Evolutionary conservation across 371 early-diverging fungal genomes (phyloP).

Genomic region (Mortierella sp.): DNA sequence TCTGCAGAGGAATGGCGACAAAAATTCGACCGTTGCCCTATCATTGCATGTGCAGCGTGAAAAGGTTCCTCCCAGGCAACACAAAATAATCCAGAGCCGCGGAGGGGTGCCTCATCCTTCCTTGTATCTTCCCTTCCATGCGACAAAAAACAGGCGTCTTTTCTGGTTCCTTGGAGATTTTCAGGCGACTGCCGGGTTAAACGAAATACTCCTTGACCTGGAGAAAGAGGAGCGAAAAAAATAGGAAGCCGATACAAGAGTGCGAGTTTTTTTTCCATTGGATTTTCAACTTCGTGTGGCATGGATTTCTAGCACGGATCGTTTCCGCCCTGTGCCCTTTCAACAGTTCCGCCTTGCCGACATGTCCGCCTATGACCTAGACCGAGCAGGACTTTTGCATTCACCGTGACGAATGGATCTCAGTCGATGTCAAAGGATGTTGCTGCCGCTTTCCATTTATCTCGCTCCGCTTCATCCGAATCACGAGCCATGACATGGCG

Average conservation of each 20-base stretch:
- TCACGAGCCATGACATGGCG: neutral
- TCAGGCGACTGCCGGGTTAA: neutral
- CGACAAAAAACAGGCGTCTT: neutral
- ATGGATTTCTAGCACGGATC: neutral
- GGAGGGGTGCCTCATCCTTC: neutral
- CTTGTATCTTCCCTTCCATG: neutral
- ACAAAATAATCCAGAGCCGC: neutral
- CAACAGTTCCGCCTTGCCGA: neutral
- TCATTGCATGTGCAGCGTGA: constrained; percentile 28
- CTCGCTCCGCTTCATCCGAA: neutral
- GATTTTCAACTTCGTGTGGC: neutral
- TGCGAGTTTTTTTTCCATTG: neutral
- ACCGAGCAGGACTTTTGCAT: neutral
- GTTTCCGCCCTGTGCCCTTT: neutral
- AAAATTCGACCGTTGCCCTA: neutral
- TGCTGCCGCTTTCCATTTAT: neutral
- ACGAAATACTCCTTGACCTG: neutral
- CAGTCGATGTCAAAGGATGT: neutral
- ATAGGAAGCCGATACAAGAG: neutral
- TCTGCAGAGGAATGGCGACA: constrained; percentile 15
- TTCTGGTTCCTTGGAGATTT: neutral
- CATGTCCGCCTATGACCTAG: neutral
- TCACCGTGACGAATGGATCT: neutral
- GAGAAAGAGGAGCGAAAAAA: constrained; percentile 1
- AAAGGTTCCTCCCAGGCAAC: neutral